Percentiles rank a stretch among this genome's conserved stretches.
phyloP scores from a whole-genome alignment of 768 basidiomycete genomes.

The Hericium rajendrae region DNA sequence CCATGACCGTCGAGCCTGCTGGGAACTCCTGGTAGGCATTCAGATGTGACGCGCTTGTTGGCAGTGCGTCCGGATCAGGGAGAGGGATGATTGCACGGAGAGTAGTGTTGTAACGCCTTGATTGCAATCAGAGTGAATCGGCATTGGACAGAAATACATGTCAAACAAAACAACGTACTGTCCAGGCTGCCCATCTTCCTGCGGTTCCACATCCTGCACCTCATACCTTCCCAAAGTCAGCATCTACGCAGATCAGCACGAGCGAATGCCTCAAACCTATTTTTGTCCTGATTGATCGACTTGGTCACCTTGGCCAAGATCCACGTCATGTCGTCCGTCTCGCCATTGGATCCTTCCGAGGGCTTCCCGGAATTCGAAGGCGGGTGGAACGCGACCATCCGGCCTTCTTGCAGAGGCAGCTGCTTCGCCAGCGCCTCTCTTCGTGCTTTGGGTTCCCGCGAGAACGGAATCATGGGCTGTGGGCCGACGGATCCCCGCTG shows the following conservation, averaged over 20 bases:
- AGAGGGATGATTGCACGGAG: slow-evolving; percentile 68
- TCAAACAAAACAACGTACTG: slow-evolving; percentile 22
- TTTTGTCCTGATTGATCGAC: slow-evolving; percentile 64
- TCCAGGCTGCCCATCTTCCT: slow-evolving; percentile 71
- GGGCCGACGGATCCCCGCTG: slow-evolving; percentile 51
- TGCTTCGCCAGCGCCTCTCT: slow-evolving; percentile 51
- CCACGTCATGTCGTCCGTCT: slow-evolving; percentile 47
- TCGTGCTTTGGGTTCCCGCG: slow-evolving; percentile 59
- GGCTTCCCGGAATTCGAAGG: slow-evolving; percentile 42
- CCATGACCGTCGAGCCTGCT: slow-evolving; percentile 68
- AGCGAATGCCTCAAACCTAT: slow-evolving; percentile 32
- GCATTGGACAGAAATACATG: background rate
- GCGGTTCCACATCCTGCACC: slow-evolving; percentile 78
- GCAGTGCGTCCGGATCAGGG: slow-evolving; percentile 57
- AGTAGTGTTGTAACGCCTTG: slow-evolving; percentile 59
- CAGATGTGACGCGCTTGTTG: slow-evolving; percentile 52
- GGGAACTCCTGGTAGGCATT: slow-evolving; percentile 65
- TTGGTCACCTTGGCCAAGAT: slow-evolving; percentile 70
- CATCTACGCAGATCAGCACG: background rate
- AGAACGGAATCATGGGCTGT: slow-evolving; percentile 36
- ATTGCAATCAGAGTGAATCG: background rate
- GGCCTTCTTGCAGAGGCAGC: slow-evolving; percentile 58
- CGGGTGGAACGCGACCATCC: slow-evolving; percentile 78
- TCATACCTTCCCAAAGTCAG: slow-evolving; percentile 51
- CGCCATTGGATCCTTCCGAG: slow-evolving; percentile 41